Conservation (phyloP, 2,329 filamentous ascomycete genomes). For the Cryphonectria carpinicola region DNA sequence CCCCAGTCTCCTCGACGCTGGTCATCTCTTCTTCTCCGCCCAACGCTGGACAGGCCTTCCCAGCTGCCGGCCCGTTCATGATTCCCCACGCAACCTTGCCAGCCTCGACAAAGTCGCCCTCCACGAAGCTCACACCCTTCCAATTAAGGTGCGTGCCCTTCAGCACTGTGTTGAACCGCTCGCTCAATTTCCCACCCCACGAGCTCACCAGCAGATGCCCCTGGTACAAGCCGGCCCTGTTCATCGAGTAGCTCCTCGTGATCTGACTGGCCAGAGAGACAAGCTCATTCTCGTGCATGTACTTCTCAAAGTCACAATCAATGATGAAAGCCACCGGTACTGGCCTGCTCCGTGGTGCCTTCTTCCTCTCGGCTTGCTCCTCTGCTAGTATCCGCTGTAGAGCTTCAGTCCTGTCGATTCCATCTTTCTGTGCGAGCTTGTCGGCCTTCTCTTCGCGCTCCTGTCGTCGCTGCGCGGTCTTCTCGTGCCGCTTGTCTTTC, state of each 20-base stretch:
- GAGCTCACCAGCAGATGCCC: slow-evolving; percentile 77
- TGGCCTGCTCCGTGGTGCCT: slow-evolving; percentile 34
- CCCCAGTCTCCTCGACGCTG: slow-evolving; percentile 33
- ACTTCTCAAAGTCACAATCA: slow-evolving; percentile 88
- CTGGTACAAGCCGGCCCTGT: slow-evolving; percentile 68
- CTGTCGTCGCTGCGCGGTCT: slow-evolving; percentile 52
- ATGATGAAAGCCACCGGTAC: slow-evolving; percentile 81
- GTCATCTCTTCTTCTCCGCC: slow-evolving; percentile 58
- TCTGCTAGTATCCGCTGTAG: slow-evolving; percentile 34
- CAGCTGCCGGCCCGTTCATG: slow-evolving; percentile 65
- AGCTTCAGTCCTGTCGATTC: slow-evolving; percentile 45
- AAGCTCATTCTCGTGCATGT: slow-evolving; percentile 86
- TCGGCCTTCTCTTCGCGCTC: slow-evolving; percentile 56
- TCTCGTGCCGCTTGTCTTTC: slow-evolving; percentile 58
- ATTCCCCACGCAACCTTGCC: slow-evolving; percentile 66
- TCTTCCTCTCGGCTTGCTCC: slow-evolving; percentile 36
- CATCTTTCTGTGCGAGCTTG: slow-evolving; percentile 43
- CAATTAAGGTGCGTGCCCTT: slow-evolving; percentile 73
- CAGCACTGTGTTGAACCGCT: slow-evolving; percentile 79
- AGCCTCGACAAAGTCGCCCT: slow-evolving; percentile 74
- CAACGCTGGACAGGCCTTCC: slow-evolving; percentile 47
- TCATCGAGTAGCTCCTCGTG: slow-evolving; percentile 88
- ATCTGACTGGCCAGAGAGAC: slow-evolving; percentile 83
- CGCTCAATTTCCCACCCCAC: slow-evolving; percentile 74
- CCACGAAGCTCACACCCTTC: slow-evolving; percentile 76